These are phyloP conservation scores for Lachancea lanzarotensis DNA, from an alignment of 805 yeast genomes.

Conservation along the genomic window DNA sequence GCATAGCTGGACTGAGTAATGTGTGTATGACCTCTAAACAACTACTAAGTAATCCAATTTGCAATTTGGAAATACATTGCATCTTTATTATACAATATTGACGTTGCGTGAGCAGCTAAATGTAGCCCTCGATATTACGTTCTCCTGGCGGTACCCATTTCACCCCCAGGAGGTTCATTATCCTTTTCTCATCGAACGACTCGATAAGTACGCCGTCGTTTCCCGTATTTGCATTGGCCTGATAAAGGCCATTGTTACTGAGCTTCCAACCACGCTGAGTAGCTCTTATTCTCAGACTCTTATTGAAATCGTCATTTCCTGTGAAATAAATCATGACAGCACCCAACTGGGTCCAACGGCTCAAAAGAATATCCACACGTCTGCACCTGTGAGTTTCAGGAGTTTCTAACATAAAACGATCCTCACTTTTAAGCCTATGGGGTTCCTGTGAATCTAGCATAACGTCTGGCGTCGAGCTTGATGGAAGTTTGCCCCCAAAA, in stretches of 20 bases:
- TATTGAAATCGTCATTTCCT: constrained; percentile 29
- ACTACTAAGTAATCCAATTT: constrained; percentile 6
- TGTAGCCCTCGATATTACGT: constrained; percentile 10
- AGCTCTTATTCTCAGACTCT: constrained; percentile 26
- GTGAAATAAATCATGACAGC: constrained; percentile 29
- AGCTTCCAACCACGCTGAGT: constrained; percentile 23
- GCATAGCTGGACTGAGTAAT: constrained; percentile 4
- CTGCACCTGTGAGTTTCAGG: constrained; percentile 17
- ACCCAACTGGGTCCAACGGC: constrained; percentile 30
- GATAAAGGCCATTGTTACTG: constrained; percentile 29
- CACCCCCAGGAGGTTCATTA: constrained; percentile 22
- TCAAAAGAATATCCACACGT: constrained; percentile 28
- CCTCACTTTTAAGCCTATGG: neutral
- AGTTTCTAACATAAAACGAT: constrained; percentile 3
- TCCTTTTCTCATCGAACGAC: constrained; percentile 22
- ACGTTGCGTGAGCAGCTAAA: neutral
- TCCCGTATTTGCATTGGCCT: neutral
- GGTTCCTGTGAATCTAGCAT: neutral
- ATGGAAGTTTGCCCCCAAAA: constrained; percentile 6
- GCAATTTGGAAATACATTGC: constrained; percentile 5
- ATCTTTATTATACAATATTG: neutral
- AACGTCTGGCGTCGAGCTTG: neutral
- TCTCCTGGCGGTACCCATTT: constrained; percentile 16
- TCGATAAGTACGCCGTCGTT: constrained; percentile 14
- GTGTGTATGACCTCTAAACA: constrained; percentile 8